A percentile compares a stretch with the other conserved stretches of the same genome.
These are phyloP conservation scores for Bruguiera parviflora DNA, from an alignment of 345 rosid genomes.

Conservation along the genomic window DNA sequence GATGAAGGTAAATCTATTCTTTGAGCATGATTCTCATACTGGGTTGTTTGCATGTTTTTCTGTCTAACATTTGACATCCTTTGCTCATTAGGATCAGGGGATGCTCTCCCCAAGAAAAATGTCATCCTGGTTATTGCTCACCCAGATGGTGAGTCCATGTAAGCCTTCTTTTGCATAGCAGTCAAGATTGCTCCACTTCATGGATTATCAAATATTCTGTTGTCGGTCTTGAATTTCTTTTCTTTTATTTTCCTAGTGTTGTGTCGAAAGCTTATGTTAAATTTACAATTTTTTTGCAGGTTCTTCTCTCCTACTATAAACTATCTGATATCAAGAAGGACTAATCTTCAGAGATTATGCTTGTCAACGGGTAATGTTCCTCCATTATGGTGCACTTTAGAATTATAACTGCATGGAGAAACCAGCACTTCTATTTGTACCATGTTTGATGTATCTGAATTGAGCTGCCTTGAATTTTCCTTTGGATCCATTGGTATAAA, in stretches of 20 bases:
- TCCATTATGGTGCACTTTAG: no score
- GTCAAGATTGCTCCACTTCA: no score
- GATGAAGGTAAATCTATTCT: conserved; percentile 35
- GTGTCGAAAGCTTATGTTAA: neutral
- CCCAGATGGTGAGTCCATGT: conserved; percentile 97
- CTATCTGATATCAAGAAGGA: conserved; percentile 58
- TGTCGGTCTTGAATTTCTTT: neutral
- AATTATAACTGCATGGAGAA: no score
- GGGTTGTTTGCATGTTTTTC: neutral
- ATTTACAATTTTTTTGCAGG: conserved; percentile 37
- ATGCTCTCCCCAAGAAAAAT: conserved; percentile 37
- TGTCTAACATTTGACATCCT: neutral
- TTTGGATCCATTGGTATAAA: no score
- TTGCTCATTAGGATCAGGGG: conserved; percentile 29
- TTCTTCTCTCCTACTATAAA: conserved; percentile 84
- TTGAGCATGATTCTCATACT: neutral
- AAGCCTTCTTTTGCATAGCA: conserved; percentile 19
- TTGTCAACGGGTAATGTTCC: conserved; percentile 61
- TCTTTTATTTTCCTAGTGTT: neutral
- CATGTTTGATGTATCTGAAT: no score
- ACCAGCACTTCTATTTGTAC: no score
- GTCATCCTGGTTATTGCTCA: conserved; percentile 74
- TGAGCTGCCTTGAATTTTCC: no score
- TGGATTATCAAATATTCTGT: neutral
- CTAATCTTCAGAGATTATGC: conserved; percentile 64